Base-by-base conservation (phyloP, 352 stramenopile species). In the Phytophthora sp. region DNA sequence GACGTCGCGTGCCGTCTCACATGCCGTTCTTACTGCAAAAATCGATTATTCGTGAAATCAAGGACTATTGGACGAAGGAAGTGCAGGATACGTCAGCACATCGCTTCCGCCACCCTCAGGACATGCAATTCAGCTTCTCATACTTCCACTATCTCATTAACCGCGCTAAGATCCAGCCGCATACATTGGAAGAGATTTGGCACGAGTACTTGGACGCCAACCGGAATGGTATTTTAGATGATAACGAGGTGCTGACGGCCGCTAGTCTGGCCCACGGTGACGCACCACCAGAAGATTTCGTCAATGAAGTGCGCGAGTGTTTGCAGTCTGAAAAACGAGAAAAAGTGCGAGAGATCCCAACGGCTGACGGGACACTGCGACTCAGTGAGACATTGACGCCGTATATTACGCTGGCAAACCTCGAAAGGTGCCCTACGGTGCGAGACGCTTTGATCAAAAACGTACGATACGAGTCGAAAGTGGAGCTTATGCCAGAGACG, bases 81-180 rank as follows among this genome's bases (percentile, higher is more conserved):
- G 86, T 89, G 30, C 60, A 91, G 9, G 73, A 74, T 15, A 98
- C 93, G 15, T 95, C 86, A 16, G 52, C 73, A 6, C 91, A 98
- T 49, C 86, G 93, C 6, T 98, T 98, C 65, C 91, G 95, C 23
- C 86, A 93, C 45, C 77, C 84, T 7, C 66, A 97, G 38, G 95
- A 98, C 74, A 96, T 98, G 89, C 95, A 98, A 66, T 98, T 98
- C 60, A 93, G 91, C 57, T 98, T 98, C 61, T 85, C 88, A 30
- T 98, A 98, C 71, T 98, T 98, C 66, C 94, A 98, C 66, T 98
- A 97, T 67, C 46, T 98, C 23, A 84, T 97, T 16, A 95, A 98
- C 51, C 80, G 86, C 9, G 79, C 91, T 39, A 94, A 96, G 65
- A 61, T 91, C n/a, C 62, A 89, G 11, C 78, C 76, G 8, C 81